Evolutionary conservation across 2,329 filamentous ascomycete genomes (phyloP), one percentile per base, ranked within the genome.

Genomic region (Fusarium sororula): DNA sequence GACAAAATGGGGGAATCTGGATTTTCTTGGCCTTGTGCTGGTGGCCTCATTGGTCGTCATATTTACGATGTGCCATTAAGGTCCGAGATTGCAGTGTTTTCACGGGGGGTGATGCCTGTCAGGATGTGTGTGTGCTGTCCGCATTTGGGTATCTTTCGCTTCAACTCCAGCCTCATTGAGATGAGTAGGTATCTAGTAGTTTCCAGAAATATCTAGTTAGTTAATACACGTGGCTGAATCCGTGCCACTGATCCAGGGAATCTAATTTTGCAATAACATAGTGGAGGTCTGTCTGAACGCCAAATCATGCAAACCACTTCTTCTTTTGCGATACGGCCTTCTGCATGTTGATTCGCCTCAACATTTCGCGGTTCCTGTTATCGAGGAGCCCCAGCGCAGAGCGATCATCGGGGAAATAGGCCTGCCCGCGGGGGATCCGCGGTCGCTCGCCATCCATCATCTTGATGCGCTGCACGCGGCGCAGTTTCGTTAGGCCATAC

Each of bases 401-500:
- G 62, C 77, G 74, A 57, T 78, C 77, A n/a, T 79, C 77, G 8
- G 66, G 58, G 15, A 75, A 71, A 68, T 88, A 86, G 26, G 84
- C 83, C 73, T 81, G 82, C 68, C 75, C 80, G 10, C 83, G 81
- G 7, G 83, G 81, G 47, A 85, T 74, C 26, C 80, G 79, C 6
- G 83, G 81, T 50, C 83, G 79, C 73, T 85, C 84, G 61, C 81
- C 82, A 70, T 83, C 82, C 79, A 83, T 95, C 94, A 98, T 98
- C 80, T 92, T 94, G 72, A 98, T 91, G 70, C 94, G 90, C 85
- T 97, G 94, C 32, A 98, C 93, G 80, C 93, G 93, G 74, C 94
- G 91, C 72, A 99, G 88, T 82, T 94, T 97, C 59, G 88, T 87
- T 54, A 98, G 87, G 10, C 96, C 95, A 82, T 96, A 98, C 78